phyloP scores from a whole-genome alignment of 2,329 filamentous ascomycete genomes.

The Pseudogymnoascus sp. region DNA sequence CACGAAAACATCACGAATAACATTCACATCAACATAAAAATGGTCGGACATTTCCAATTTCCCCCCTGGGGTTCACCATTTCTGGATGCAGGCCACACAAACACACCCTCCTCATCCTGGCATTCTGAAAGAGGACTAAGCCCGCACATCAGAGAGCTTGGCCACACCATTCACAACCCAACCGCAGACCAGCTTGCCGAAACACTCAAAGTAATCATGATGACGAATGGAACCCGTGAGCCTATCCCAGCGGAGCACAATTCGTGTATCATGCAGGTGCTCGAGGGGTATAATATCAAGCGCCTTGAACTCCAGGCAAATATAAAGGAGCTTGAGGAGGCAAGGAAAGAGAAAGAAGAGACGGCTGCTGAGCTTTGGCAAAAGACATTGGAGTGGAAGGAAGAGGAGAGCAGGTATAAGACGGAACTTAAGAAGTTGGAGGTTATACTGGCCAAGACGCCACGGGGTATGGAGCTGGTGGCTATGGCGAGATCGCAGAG shows the following conservation, averaged over 20 bases:
- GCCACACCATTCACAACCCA: constrained; percentile 24
- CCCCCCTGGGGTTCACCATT: constrained; percentile 5
- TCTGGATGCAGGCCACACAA: constrained; percentile 7
- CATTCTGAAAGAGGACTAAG: constrained; percentile 11
- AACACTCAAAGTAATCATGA: constrained; percentile 27
- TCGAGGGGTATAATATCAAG: constrained; percentile 25
- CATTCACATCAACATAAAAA: background rate
- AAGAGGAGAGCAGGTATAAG: constrained; percentile 24
- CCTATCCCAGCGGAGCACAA: constrained; percentile 26
- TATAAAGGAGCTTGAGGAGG: constrained; percentile 19
- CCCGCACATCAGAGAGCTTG: constrained; percentile 19
- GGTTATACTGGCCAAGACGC: constrained; percentile 23
- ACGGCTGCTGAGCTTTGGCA: constrained; percentile 15
- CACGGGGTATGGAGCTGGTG: constrained; percentile 25
- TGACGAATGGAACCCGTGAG: constrained; percentile 21
- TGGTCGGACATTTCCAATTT: background rate
- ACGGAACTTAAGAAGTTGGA: constrained; percentile 25
- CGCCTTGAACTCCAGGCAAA: constrained; percentile 17
- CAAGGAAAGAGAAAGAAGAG: constrained; percentile 20
- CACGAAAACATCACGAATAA: background rate
- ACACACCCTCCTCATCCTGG: constrained; percentile 2
- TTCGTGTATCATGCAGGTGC: constrained; percentile 24
- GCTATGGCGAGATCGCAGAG: constrained; percentile 24
- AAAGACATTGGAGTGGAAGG: constrained; percentile 20
- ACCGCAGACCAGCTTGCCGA: constrained; percentile 25